These are phyloP conservation scores for Fraxinus pennsylvanica DNA, from an alignment of 257 asterid species.

Conservation along the genomic window DNA sequence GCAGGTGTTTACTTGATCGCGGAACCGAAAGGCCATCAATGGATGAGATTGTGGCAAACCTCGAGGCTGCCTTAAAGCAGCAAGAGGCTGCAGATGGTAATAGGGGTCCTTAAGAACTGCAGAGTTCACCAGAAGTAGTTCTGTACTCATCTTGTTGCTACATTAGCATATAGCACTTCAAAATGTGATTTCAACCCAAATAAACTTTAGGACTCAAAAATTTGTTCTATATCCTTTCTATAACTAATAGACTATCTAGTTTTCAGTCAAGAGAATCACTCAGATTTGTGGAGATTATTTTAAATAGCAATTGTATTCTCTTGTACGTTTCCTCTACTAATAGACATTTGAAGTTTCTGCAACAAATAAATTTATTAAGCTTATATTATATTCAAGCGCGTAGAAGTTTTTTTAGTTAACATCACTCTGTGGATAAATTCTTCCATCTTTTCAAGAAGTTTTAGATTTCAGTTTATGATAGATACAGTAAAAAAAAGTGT, in stretches of 20 bases:
- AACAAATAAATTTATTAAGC: too few relatives aligned
- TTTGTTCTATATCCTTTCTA: background rate
- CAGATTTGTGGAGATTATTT: too few relatives aligned
- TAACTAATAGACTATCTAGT: background rate
- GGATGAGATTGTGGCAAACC: constrained; percentile 46
- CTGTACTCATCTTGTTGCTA: background rate
- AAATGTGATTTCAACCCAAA: background rate
- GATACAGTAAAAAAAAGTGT: too few relatives aligned
- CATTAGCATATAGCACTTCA: constrained; percentile 3
- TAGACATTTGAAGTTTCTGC: too few relatives aligned
- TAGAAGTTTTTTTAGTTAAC: too few relatives aligned
- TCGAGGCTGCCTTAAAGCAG: constrained; percentile 52
- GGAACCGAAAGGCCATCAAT: constrained; percentile 58
- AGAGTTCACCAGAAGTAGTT: constrained; percentile 21
- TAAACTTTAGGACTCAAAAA: background rate
- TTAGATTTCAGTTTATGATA: background rate
- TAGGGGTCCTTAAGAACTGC: constrained; percentile 23
- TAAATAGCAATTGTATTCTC: too few relatives aligned
- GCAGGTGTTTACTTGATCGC: constrained; percentile 53
- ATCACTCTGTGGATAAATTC: background rate
- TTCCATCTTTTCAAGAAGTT: background rate
- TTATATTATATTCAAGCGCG: too few relatives aligned
- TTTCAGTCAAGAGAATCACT: background rate
- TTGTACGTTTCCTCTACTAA: too few relatives aligned
- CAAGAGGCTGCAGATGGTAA: constrained; percentile 57